These are phyloP conservation scores for Lentinus brumalis DNA, from an alignment of 768 basidiomycete species.

Conservation along the genomic window DNA sequence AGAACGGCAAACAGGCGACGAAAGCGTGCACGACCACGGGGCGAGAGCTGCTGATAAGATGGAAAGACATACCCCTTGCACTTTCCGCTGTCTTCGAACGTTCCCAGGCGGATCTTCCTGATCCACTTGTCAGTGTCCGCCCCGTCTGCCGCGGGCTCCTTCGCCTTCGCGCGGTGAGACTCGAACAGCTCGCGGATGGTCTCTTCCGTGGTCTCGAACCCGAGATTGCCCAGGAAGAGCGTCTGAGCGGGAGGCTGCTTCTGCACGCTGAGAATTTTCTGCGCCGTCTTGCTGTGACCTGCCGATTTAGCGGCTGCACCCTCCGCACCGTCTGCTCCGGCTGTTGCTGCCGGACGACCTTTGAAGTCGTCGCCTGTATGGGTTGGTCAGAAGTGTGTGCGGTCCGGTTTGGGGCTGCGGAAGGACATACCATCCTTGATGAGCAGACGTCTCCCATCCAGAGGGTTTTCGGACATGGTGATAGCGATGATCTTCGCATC, in stretches of 20 bases:
- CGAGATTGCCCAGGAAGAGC: slow-evolving; percentile 91
- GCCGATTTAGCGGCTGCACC: background rate
- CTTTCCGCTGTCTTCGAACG: slow-evolving; percentile 91
- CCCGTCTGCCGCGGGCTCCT: slow-evolving; percentile 10
- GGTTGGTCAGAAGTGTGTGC: background rate
- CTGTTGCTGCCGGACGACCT: slow-evolving; percentile 59
- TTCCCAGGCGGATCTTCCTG: slow-evolving; percentile 88
- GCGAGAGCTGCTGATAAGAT: background rate
- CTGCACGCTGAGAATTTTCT: slow-evolving; percentile 75
- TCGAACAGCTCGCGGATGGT: slow-evolving; percentile 75
- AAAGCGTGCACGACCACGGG: background rate
- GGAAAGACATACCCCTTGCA: slow-evolving; percentile 86
- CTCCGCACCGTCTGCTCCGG: slow-evolving; percentile 29
- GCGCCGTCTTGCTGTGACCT: slow-evolving; percentile 64
- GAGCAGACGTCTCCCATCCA: slow-evolving; percentile 84
- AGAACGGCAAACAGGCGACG: background rate
- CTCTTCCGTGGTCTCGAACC: slow-evolving; percentile 85
- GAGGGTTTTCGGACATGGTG: slow-evolving; percentile 73
- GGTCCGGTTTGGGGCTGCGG: background rate
- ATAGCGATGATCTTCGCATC: slow-evolving; percentile 80
- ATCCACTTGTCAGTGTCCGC: slow-evolving; percentile 49
- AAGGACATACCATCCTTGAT: slow-evolving; percentile 83
- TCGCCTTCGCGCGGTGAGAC: slow-evolving; percentile 50
- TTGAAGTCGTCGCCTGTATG: slow-evolving; percentile 69
- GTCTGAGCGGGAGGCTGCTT: slow-evolving; percentile 85